These are phyloP conservation scores for Pythium aristosporum DNA, from an alignment of 352 stramenopile genomes.

Conservation along the genomic window DNA sequence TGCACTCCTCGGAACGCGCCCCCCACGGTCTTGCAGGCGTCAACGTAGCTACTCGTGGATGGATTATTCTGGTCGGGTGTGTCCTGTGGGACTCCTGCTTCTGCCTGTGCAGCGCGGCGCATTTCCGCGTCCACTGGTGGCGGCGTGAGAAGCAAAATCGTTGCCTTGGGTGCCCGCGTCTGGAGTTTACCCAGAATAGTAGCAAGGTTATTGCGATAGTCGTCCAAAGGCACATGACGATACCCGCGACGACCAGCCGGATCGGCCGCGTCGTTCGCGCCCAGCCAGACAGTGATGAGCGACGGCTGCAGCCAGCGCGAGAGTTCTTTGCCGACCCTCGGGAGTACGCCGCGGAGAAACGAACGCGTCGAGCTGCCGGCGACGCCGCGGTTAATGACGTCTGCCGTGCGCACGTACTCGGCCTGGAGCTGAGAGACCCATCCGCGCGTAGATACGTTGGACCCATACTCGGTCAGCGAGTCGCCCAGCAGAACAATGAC, in stretches of 20 bases:
- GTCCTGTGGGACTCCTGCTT: conserved; percentile 9
- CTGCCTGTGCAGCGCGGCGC: conserved; percentile 8
- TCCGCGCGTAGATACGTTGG: conserved; percentile 30
- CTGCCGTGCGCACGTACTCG: conserved; percentile 43
- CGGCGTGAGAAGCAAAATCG: conserved; percentile 48
- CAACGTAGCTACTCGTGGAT: conserved; percentile 32
- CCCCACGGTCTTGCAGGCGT: not conserved
- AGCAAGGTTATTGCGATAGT: conserved; percentile 37
- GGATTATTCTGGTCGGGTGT: conserved; percentile 40
- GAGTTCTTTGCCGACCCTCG: conserved; percentile 41
- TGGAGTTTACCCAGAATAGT: conserved; percentile 25
- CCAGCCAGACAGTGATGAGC: conserved; percentile 56
- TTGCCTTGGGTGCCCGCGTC: conserved; percentile 21
- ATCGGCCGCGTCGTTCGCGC: conserved; percentile 59
- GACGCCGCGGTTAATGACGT: conserved; percentile 46
- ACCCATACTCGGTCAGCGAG: conserved; percentile 48
- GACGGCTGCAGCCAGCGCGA: conserved; percentile 26
- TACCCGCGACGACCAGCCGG: conserved; percentile 27
- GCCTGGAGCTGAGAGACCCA: conserved; percentile 44
- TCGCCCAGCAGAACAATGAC: conserved; percentile 37
- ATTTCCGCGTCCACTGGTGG: conserved; percentile 37
- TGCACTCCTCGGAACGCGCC: not conserved
- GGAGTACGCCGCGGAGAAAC: conserved; percentile 37
- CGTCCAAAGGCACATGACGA: conserved; percentile 43
- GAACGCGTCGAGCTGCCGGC: conserved; percentile 46